Conservation (phyloP, 129 eudicot genomes). For the Centrapalus pauciflorus region DNA sequence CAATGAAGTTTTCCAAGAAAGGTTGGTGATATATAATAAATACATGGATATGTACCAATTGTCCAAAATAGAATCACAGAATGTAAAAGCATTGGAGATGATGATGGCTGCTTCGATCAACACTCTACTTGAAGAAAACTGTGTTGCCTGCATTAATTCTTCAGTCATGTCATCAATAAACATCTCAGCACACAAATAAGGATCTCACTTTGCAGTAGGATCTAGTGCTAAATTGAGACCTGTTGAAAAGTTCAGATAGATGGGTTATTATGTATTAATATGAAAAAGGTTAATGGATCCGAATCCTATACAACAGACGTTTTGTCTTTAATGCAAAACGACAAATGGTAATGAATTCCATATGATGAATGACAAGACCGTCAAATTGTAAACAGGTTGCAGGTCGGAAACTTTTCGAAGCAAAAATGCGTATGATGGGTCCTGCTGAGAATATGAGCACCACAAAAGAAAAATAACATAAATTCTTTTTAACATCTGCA, state of each 20-base stretch:
- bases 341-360: no score
- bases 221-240: slow-evolving; percentile 4
- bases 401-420: no score
- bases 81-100: background rate
- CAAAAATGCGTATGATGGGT: no score
- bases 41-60: slow-evolving; percentile 10
- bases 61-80: background rate
- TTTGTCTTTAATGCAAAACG: no score
- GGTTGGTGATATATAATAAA: no score
- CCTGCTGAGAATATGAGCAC: no score
- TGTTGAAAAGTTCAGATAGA: background rate
- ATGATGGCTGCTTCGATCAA: slow-evolving; percentile 5
- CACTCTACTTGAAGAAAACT: background rate
- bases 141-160: slow-evolving; percentile 1
- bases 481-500: no score
- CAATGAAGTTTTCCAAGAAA: slow-evolving; percentile 1
- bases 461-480: no score
- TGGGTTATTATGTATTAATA: background rate
- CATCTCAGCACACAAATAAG: background rate
- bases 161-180: slow-evolving; percentile 4
- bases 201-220: slow-evolving; percentile 8
- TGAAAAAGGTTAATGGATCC: no score
- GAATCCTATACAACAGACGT: no score
- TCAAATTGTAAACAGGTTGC: no score
- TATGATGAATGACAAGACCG: no score